These are phyloP conservation scores for Tylopilus plumbeoviolaceoides DNA, from an alignment of 768 basidiomycete genomes.

Conservation along the genomic window DNA sequence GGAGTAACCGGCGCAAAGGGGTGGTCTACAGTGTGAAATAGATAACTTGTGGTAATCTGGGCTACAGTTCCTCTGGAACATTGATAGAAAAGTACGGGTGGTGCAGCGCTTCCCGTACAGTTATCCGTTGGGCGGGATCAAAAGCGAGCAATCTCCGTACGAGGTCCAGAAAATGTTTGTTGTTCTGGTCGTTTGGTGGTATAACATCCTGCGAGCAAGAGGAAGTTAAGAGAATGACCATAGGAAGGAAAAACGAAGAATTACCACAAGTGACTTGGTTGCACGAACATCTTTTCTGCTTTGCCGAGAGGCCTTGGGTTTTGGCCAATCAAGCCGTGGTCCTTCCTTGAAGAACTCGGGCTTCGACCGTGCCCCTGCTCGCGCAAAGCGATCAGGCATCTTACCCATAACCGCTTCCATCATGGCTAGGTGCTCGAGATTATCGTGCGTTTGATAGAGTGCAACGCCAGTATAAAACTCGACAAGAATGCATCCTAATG, in stretches of 20 bases:
- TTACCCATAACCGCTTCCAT: slow-evolving; percentile 99
- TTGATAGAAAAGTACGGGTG: slow-evolving; percentile 81
- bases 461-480: slow-evolving; percentile 98
- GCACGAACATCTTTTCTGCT: slow-evolving; percentile 92
- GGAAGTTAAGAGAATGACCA: slow-evolving; percentile 1
- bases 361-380: slow-evolving; percentile 71
- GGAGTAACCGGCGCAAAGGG: slow-evolving; percentile 21
- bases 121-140: slow-evolving; percentile 84
- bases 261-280: slow-evolving; percentile 72
- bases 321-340: slow-evolving; percentile 87
- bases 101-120: slow-evolving; percentile 80
- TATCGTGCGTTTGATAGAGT: slow-evolving; percentile 99
- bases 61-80: slow-evolving; percentile 66
- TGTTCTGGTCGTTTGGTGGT: slow-evolving; percentile 66
- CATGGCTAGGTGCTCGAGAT: slow-evolving; percentile 98
- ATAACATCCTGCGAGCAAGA: slow-evolving; percentile 68
- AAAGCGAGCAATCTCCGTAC: slow-evolving; percentile 85
- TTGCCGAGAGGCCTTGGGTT: slow-evolving; percentile 79
- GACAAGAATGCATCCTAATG: slow-evolving; percentile 96
- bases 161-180: slow-evolving; percentile 81
- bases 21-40: slow-evolving; percentile 34
- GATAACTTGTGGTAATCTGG: slow-evolving; percentile 31
- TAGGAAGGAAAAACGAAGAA: slow-evolving; percentile 21
- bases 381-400: slow-evolving; percentile 86
- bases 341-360: slow-evolving; percentile 93